phyloP scores from a whole-genome alignment of 192 early-diverging fungal genomes.

The Umbelopsis sp. region DNA sequence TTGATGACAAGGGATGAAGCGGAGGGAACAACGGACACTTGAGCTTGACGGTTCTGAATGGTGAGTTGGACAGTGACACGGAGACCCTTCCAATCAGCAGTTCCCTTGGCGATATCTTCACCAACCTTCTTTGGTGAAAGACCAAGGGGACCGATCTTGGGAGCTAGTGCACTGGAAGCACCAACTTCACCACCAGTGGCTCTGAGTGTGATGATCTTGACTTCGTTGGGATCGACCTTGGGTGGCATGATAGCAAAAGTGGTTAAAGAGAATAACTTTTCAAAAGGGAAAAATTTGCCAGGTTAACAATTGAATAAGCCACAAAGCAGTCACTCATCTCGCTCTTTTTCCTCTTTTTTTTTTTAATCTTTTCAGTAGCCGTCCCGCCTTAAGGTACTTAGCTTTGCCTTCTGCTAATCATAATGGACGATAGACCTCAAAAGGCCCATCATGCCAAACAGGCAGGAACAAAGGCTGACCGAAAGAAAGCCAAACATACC shows the following conservation, averaged over 20 bases:
- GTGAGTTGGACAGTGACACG: slow-evolving; percentile 97
- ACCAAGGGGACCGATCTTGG: slow-evolving; percentile 99
- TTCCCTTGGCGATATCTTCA: slow-evolving; percentile 99
- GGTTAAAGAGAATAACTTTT: background rate
- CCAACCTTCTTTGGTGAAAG: slow-evolving; percentile 99
- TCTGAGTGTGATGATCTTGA: slow-evolving; percentile 89
- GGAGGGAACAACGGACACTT: slow-evolving; percentile 93
- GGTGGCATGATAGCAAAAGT: slow-evolving; percentile 57
- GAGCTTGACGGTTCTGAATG: slow-evolving; percentile 99
- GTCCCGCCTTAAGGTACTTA: background rate
- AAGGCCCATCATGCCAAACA: slow-evolving; percentile 86
- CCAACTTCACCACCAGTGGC: slow-evolving; percentile 88
- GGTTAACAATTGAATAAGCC: background rate
- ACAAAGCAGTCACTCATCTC: background rate
- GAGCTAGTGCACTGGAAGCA: slow-evolving; percentile 78
- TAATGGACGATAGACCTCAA: slow-evolving; percentile 68
- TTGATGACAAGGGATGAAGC: slow-evolving; percentile 96
- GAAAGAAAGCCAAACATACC: slow-evolving; percentile 72
- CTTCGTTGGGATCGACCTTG: slow-evolving; percentile 85
- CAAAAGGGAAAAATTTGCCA: background rate
- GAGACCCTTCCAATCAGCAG: slow-evolving; percentile 98
- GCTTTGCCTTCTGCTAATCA: slow-evolving; percentile 9
- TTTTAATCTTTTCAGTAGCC: background rate
- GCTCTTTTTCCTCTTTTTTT: slow-evolving; percentile 9
- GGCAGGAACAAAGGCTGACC: slow-evolving; percentile 82